These are phyloP conservation scores for Clathrospora elynae DNA, from an alignment of 2,329 filamentous ascomycete species.

Conservation along the genomic window DNA sequence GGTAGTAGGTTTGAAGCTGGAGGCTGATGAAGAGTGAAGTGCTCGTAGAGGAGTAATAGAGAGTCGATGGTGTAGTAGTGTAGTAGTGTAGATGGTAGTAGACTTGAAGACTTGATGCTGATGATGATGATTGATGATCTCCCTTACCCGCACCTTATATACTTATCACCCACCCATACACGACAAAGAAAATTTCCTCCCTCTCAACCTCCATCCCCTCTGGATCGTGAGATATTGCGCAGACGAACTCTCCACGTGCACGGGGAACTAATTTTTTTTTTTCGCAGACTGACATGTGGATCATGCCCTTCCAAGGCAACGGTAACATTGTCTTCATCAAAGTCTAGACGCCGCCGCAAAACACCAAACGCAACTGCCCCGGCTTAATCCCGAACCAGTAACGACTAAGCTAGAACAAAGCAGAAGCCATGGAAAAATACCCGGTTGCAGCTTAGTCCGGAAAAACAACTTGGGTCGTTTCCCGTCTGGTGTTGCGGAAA, in stretches of 20 bases:
- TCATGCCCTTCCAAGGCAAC: background rate
- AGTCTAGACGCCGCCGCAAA: slow-evolving; percentile 4
- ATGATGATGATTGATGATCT: slow-evolving; percentile 3
- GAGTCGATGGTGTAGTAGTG: background rate
- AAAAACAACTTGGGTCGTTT: no score
- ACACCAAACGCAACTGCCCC: no score
- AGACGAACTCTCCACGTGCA: slow-evolving; percentile 13
- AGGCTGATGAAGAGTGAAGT: background rate
- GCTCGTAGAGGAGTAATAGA: background rate
- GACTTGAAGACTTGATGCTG: slow-evolving; percentile 10
- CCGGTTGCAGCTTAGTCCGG: slow-evolving; percentile 18
- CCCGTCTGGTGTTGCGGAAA: slow-evolving; percentile 5
- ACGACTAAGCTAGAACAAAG: no score
- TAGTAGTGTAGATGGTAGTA: slow-evolving; percentile 3
- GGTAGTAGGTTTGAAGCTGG: slow-evolving; percentile 5
- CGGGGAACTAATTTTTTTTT: slow-evolving; percentile 18
- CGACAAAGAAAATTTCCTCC: slow-evolving; percentile 8
- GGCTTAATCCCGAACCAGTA: no score
- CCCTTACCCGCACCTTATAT: slow-evolving; percentile 16
- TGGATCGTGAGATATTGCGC: slow-evolving; percentile 19
- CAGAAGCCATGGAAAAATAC: slow-evolving; percentile 14
- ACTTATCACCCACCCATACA: slow-evolving; percentile 7
- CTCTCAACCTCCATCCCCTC: background rate
- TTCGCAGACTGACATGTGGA: background rate
- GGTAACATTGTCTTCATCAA: no score